Base-by-base conservation (phyloP, 805 yeast species). In the Isabelozyma rhagii region DNA sequence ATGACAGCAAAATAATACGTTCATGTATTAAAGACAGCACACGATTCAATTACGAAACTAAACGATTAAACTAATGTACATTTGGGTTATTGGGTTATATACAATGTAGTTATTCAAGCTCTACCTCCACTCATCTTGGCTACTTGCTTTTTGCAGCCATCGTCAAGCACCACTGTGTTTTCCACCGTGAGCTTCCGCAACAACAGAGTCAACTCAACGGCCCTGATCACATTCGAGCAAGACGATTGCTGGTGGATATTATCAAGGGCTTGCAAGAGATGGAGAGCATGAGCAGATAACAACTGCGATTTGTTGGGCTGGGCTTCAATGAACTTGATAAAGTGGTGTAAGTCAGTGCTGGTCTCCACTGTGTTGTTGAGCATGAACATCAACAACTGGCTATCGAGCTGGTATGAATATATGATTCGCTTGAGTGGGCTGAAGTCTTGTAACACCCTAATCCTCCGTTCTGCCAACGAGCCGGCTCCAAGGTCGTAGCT, bases 331-430 rank as follows among this genome's bases (percentile, higher is more conserved):
- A 70, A 55, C 17, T 54, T 52, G 6, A 67, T 39, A 39, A 69
- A 59, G 29, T 66, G 66, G 13, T 62, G 58, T 38, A 70, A 59
- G n/a, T 69, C 74, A 29, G 51, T 55, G 2, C 51, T 47, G 41
- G 59, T 59, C 15, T 57, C 52, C 9, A 69, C 59, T 1, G 56
- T 51, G 34, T 57, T 50, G 15, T 53, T 48, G 38, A 68, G 49
- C 15, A 69, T 51, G 10, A 67, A 49, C 21, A 53, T 45, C 40
- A 71, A 60, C 10, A 57, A 41, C 2, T 53, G 46, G 1, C 52
- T 46, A 10, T 55, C 57, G 36, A 65, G 49, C 5, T 50, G 53
- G 15, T 53, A 45, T 44, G 67, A 68, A 49, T 66, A 66, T n/a
- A 71, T 46, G 3, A 61, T 59, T 6, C 66, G 57, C 49, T 71